Evolutionary conservation across 1,284 basidiomycete genomes (phyloP), one percentile per base, ranked within the genome.

Genomic region (Mycena sp.): DNA sequence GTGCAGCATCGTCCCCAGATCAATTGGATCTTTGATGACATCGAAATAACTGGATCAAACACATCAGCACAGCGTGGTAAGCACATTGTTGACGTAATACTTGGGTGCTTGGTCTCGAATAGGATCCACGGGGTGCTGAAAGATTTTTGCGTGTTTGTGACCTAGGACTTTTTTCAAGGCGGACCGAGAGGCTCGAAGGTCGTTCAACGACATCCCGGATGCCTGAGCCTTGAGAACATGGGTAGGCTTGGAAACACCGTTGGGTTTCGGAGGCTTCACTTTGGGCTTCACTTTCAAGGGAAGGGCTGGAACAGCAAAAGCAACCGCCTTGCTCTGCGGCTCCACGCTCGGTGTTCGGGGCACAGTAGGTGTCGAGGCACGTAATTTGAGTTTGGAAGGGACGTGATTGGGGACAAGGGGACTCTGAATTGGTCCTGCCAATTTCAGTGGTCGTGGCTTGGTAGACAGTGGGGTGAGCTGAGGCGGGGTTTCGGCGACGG

Each of bases 1-100:
- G 57, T 92, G 92, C 21, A 84, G 83, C 80, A 98, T 93, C 0
- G 95, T 96, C 51, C 89, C 90, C 14, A 99, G 82, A 75, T 99
- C 97, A 94, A 99, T 99, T 0, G 98, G 97, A 16, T 91, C 83
- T 75, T 93, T 93, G 78, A 99, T 93, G 61, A 97, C 80, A 55
- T 93, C 88, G 71, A 95, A 95, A 77, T 99, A 99, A 68, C 94
- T 95, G 67, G 32, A 26, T 58, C 25, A 60, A 64, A 30, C 69
- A 66, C 41, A 38, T 61, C 46, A 58, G 32, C 9, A 19, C 53
- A 56, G 50, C 38, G 58, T 10, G 44, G 62, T 19, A 45, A 60
- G 38, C 7, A 49, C 0, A 26, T 38, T 11, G 12, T 55, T 19
- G 54, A 46, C 50, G 81, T 85, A n/a, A 56, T 74, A 95, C 93